Base-by-base conservation (phyloP, 495 filamentous ascomycete species). In the Monascus purpureus region DNA sequence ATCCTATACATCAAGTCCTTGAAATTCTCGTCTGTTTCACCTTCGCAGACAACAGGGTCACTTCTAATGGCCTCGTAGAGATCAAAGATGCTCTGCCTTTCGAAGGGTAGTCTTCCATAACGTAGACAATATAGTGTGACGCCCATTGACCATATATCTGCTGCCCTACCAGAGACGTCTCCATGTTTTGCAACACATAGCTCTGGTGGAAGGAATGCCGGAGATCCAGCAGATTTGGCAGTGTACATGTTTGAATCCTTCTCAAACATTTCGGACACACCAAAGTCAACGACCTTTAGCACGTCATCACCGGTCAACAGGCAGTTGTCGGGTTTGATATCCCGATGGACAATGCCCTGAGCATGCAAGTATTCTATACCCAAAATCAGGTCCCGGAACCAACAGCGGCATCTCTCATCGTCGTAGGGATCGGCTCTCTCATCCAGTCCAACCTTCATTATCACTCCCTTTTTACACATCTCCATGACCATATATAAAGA, bases 91-190 rank as follows among this genome's bases (percentile, higher is more conserved):
- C 72, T 75, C 7, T 66, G 55, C 32, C 78, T 67, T 40, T 81
- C 79, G 43, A 95, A 97, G 0, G 90, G 90, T 27, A 97, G 70
- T 25, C 57, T 63, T 9, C 90, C 90, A 51, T 90, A 97, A 25
- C 81, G 70, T 13, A 97, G 66, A 50, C 90, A 97, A 48, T 93
- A 96, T 8, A 97, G 57, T 1, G 87, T 88, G 2, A 95, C 79
- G 6, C 90, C 90, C 92, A 97, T 97, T 0, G 92, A 93, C 90
- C 90, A 97, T 17, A 96, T 80, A 57, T 97, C 90, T 5, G 85
- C 84, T 2, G 90, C 85, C 46, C 72, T 82, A 14, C 90, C 90
- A 2, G 78, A 82, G 1, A 96, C 76, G 42, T 85, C 75, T 8
- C 88, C 88, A 49, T 95, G 90, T 35, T 73, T 87, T 6, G 74